Evolutionary conservation across 306 rosid genomes (phyloP), one percentile per base, ranked within the genome.

Genomic region (Medicago arabica): DNA sequence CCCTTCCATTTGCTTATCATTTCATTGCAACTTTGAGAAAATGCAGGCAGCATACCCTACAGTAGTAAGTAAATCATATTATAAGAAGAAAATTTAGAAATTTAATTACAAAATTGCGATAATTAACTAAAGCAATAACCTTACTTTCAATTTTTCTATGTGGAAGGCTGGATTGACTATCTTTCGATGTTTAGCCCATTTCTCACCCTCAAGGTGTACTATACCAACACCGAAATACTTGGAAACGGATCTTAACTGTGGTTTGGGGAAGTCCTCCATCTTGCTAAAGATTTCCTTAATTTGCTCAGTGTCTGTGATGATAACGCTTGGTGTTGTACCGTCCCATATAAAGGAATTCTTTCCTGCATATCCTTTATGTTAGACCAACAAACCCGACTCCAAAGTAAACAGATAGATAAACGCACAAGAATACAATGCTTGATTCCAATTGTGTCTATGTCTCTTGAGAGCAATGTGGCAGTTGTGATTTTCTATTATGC

Each of bases 181-280:
- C 19, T 71, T 88, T 28, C 88, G 46, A 77, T 83, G 90, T 78
- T 57, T 82, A 18, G 84, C 82, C 92, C 90, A 88, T 69, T 88
- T 86, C 11, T 81, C 81, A 54, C 80, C 86, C 23, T 85, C 82
- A 67, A 47, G 14, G 2, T 1, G 0, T 40, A 10, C 0, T 1
- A 82, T 25, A 17, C 86, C 83, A 1, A 5, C 6, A 13, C 0
- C 15, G 0, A 72, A 44, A 44, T 59, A 67, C 67, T 67, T 67
- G 60, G 36, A 12, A 72, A 67, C 2, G 2, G 83, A 53, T 38
- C 13, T 28, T 28, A 6, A 0, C 0, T 40, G 2, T 3, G 38
- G 71, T 53, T 3, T 28, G 5, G 9, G 10, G 28, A 85, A 85
- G 12, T 81, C 87, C 11, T 44, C 8, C 2, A 36, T 19, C 10